Evolutionary conservation across 2,329 filamentous ascomycete genomes (phyloP).

Genomic region (Dothiorella sarmentorum): DNA sequence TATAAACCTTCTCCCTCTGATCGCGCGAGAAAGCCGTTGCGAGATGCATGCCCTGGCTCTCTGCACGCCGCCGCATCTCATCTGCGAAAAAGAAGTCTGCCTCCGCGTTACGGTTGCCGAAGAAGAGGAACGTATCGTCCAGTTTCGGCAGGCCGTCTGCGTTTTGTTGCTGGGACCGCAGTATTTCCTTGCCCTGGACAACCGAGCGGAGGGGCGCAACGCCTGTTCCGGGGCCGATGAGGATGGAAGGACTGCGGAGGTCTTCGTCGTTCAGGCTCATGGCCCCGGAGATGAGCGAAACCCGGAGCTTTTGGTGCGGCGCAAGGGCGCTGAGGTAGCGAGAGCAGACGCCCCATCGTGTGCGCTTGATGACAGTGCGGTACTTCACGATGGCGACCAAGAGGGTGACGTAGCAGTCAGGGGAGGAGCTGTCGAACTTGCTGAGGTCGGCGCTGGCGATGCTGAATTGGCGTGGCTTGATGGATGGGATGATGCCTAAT

Average conservation of each 20-base stretch:
- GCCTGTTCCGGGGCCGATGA: slow-evolving; percentile 82
- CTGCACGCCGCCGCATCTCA: slow-evolving; percentile 50
- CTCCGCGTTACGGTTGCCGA: slow-evolving; percentile 71
- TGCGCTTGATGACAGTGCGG: slow-evolving; percentile 77
- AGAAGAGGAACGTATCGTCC: slow-evolving; percentile 61
- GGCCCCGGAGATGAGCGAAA: slow-evolving; percentile 28
- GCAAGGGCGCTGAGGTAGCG: slow-evolving; percentile 71
- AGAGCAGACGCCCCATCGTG: slow-evolving; percentile 84
- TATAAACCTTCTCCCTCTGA: slow-evolving; percentile 58
- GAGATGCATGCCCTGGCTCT: slow-evolving; percentile 49
- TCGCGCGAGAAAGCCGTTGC: slow-evolving; percentile 69
- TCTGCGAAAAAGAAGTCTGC: slow-evolving; percentile 78
- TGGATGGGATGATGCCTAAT: slow-evolving; percentile 70
- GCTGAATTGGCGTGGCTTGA: slow-evolving; percentile 90
- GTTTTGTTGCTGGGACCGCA: slow-evolving; percentile 35
- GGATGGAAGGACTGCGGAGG: slow-evolving; percentile 60
- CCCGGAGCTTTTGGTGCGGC: slow-evolving; percentile 55
- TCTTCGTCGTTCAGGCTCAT: slow-evolving; percentile 36
- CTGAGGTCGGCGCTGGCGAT: slow-evolving; percentile 60
- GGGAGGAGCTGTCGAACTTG: background rate
- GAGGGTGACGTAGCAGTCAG: slow-evolving; percentile 60
- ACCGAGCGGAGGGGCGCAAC: slow-evolving; percentile 80
- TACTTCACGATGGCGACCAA: slow-evolving; percentile 89
- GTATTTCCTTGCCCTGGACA: slow-evolving; percentile 59
- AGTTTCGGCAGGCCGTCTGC: slow-evolving; percentile 24